Evolutionary conservation across 192 early-diverging fungal genomes (phyloP).

Genomic region (Coemansia sp.): DNA sequence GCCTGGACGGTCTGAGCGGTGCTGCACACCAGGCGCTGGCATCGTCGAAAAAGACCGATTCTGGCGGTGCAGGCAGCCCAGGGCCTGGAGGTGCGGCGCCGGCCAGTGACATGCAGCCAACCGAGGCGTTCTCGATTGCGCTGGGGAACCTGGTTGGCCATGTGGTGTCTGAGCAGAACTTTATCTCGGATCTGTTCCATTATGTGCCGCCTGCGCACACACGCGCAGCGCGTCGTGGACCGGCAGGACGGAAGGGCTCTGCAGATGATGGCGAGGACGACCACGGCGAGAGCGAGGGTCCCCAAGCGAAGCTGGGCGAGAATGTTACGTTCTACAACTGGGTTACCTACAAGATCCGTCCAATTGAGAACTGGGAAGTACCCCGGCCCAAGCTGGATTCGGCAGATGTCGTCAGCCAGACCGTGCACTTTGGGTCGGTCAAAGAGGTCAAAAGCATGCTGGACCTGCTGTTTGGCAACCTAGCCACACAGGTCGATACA

Average conservation of each 20-base stretch:
- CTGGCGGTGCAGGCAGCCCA: neutral
- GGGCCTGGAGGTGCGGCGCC: neutral
- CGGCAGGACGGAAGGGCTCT: neutral
- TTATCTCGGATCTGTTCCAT: conserved; percentile 83
- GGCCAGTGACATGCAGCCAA: conserved; percentile 33
- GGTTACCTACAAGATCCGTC: conserved; percentile 41
- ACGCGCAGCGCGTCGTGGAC: conserved; percentile 23
- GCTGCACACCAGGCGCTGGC: conserved; percentile 36
- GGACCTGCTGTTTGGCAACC: conserved; percentile 72
- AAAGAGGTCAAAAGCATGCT: conserved; percentile 70
- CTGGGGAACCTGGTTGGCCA: conserved; percentile 56
- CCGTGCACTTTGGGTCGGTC: conserved; percentile 43
- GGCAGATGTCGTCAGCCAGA: conserved; percentile 37
- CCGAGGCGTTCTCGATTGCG: conserved; percentile 44
- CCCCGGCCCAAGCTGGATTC: conserved; percentile 47
- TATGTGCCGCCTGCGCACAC: conserved; percentile 51
- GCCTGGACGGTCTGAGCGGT: conserved; percentile 43
- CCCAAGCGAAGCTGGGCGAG: conserved; percentile 20
- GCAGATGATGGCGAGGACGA: neutral
- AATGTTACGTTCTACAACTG: conserved; percentile 48
- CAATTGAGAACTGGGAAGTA: conserved; percentile 35
- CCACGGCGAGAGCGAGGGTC: conserved; percentile 4
- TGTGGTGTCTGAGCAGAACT: conserved; percentile 88
- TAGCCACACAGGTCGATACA: conserved; percentile 67
- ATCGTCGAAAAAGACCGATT: conserved; percentile 27